A percentile compares a stretch with the other conserved stretches of the same genome.
These are phyloP conservation scores for Nannizzia gypsea DNA, from an alignment of 2,329 filamentous ascomycete genomes.

Conservation along the genomic window DNA sequence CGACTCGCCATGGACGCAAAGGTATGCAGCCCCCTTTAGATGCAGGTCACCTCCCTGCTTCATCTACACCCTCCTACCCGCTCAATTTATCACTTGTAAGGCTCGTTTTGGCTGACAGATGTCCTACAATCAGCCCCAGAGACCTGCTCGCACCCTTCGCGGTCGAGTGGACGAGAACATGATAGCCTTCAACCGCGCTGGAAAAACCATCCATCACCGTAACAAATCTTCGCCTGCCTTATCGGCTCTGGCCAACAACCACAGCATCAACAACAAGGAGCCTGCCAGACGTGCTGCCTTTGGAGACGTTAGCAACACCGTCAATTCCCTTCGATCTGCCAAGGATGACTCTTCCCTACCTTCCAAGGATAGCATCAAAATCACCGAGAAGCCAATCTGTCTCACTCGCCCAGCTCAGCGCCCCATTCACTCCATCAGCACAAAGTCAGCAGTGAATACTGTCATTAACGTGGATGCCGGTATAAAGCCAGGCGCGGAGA, in stretches of 20 bases:
- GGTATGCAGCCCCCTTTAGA: slow-evolving; percentile 20
- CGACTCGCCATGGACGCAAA: slow-evolving; percentile 35
- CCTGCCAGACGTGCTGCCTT: slow-evolving; percentile 66
- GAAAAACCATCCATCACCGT: slow-evolving; percentile 59
- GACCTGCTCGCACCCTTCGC: slow-evolving; percentile 48
- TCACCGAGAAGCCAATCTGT: slow-evolving; percentile 29
- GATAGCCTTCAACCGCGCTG: slow-evolving; percentile 33
- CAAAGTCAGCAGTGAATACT: not conserved
- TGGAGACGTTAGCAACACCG: slow-evolving; percentile 67
- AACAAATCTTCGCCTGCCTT: slow-evolving; percentile 65
- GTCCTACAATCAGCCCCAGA: slow-evolving; percentile 49
- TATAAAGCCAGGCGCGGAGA: slow-evolving; percentile 22
- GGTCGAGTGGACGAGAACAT: slow-evolving; percentile 60
- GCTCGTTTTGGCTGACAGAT: slow-evolving; percentile 12
- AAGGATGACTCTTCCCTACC: slow-evolving; percentile 47
- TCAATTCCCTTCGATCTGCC: slow-evolving; percentile 22
- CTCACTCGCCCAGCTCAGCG: slow-evolving; percentile 52
- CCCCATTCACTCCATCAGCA: slow-evolving; percentile 23
- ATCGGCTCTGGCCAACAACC: slow-evolving; percentile 35
- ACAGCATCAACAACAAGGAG: slow-evolving; percentile 40
- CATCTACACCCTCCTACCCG: not conserved
- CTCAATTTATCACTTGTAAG: not conserved
- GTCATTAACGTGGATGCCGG: not conserved
- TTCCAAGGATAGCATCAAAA: slow-evolving; percentile 34
- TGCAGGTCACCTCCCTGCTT: slow-evolving; percentile 19